phyloP scores from a whole-genome alignment of 345 rosid species.

The rapeseed (Brassica napus) region Da-Ae NC_063438.1:29190001-29190500 shows the following conservation, averaged over 20 bases:
- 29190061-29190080: slow-evolving; percentile 86
- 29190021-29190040: slow-evolving; percentile 54
- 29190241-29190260: slow-evolving; percentile 37
- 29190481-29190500: slow-evolving; percentile 70
- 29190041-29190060: slow-evolving; percentile 58
- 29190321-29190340: slow-evolving; percentile 23
- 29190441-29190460: slow-evolving; percentile 80
- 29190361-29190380: neutral
- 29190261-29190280: slow-evolving; percentile 48
- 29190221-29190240: slow-evolving; percentile 50
- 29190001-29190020: slow-evolving; percentile 59
- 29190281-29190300: slow-evolving; percentile 51
- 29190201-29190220: slow-evolving; percentile 65
- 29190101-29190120: slow-evolving; percentile 83
- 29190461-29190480: slow-evolving; percentile 64
- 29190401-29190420: slow-evolving; percentile 82
- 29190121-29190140: slow-evolving; percentile 74
- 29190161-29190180: slow-evolving; percentile 77
- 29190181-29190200: slow-evolving; percentile 85
- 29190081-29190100: slow-evolving; percentile 63
- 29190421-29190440: slow-evolving; percentile 74
- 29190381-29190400: slow-evolving; percentile 47
- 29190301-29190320: slow-evolving; percentile 86
- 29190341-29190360: neutral
- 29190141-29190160: slow-evolving; percentile 91